Conservation (phyloP, 2,329 filamentous ascomycete species). For the Ploettnerulaceae sp. region DNA sequence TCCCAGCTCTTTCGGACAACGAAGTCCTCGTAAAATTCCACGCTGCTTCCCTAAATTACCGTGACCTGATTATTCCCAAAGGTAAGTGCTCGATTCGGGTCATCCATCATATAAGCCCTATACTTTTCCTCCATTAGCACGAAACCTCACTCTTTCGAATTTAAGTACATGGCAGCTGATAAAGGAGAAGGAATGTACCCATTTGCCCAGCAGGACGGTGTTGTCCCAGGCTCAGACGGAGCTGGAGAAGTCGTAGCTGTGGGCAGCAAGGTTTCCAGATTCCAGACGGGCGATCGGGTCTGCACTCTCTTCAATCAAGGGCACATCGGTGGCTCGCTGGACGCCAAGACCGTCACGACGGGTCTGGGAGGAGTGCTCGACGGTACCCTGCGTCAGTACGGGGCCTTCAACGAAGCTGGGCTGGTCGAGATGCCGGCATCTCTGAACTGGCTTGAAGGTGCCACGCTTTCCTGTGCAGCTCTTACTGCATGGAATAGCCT, state of each 20-base stretch:
- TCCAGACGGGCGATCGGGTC: conserved; percentile 53
- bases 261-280: conserved; percentile 51
- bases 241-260: conserved; percentile 45
- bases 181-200: conserved; percentile 26
- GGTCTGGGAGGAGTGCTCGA: conserved; percentile 53
- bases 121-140: too few species aligned
- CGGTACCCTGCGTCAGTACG: conserved; percentile 46
- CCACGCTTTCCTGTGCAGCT: conserved; percentile 48
- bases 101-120: too few species aligned
- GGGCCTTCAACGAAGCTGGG: conserved; percentile 49
- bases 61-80: conserved; percentile 36
- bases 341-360: conserved; percentile 32
- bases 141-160: too few species aligned
- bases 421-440: conserved; percentile 54
- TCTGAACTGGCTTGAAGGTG: conserved; percentile 43
- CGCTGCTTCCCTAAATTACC: conserved; percentile 38
- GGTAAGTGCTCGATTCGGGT: conserved; percentile 26
- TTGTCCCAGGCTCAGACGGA: conserved; percentile 38
- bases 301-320: conserved; percentile 55
- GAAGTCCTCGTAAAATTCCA: conserved; percentile 50
- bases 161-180: neutral
- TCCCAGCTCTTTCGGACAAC: conserved; percentile 43
- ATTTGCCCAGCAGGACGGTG: conserved; percentile 19
- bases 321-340: conserved; percentile 29
- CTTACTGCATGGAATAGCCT: conserved; percentile 55